phyloP scores from a whole-genome alignment of 2,329 filamentous ascomycete genomes.

The Fusarium mexicanum region DNA sequence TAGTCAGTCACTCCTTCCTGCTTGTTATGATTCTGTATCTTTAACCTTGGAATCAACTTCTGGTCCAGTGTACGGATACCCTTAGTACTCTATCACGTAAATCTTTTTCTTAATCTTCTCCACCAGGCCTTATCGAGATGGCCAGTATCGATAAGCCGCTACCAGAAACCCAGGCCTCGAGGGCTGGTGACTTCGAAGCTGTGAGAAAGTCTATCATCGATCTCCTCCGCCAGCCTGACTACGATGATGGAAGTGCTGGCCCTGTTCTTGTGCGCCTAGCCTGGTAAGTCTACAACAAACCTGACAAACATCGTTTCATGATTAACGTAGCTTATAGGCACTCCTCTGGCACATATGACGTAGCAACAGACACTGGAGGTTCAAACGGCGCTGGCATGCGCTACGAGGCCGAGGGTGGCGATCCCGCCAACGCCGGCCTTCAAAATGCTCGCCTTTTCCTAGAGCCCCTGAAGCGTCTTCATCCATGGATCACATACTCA shows the following conservation, averaged over 20 bases:
- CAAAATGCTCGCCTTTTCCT: conserved; percentile 8
- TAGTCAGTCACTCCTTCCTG: neutral
- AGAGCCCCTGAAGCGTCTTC: conserved; percentile 4
- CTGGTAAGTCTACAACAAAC: neutral
- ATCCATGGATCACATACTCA: conserved; percentile 7
- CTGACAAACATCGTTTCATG: fast-evolving
- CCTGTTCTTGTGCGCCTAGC: conserved; percentile 9
- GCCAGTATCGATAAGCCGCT: neutral
- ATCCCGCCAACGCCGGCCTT: conserved; percentile 7
- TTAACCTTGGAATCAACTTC: fast-evolving
- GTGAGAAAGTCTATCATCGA: neutral
- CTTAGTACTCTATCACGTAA: too few relatives aligned
- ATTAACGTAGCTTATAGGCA: neutral
- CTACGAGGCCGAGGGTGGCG: conserved; percentile 9
- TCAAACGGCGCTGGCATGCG: conserved; percentile 11
- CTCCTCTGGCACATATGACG: conserved; percentile 9
- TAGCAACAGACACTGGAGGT: neutral
- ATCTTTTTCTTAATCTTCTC: neutral
- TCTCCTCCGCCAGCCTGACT: neutral
- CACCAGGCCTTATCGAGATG: neutral
- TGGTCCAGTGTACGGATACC: too few relatives aligned
- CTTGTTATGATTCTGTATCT: too few relatives aligned
- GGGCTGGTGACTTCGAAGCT: neutral
- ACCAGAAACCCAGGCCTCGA: neutral
- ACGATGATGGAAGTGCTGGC: conserved; percentile 5